phyloP scores from a whole-genome alignment of 192 early-diverging fungal genomes.

The Coemansia sp. region DNA sequence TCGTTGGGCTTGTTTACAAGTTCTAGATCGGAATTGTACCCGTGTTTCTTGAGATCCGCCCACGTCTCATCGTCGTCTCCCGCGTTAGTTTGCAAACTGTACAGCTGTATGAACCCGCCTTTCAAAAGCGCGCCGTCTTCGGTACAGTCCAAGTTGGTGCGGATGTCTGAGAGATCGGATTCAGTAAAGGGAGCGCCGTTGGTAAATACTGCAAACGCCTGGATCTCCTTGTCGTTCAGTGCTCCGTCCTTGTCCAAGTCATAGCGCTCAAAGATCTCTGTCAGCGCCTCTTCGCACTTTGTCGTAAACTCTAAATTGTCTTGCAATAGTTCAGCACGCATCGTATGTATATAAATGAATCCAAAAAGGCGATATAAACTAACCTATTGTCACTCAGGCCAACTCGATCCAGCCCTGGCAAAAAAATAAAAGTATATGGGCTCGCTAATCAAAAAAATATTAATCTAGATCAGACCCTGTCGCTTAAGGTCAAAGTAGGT shows the following conservation, averaged over 20 bases:
- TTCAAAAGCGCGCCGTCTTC: constrained; percentile 61
- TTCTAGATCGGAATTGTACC: constrained; percentile 37
- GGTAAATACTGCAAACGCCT: constrained; percentile 60
- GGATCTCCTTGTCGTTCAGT: constrained; percentile 58
- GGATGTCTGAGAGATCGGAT: constrained; percentile 62
- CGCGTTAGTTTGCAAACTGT: constrained; percentile 67
- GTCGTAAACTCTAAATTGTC: constrained; percentile 58
- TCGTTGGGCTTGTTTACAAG: not conserved
- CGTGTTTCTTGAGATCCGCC: constrained; percentile 70
- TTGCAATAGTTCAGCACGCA: constrained; percentile 42
- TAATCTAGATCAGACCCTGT: constrained; percentile 71
- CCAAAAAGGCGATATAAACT: not conserved
- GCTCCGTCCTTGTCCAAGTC: constrained; percentile 63
- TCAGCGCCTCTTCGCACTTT: constrained; percentile 55
- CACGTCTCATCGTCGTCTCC: constrained; percentile 73
- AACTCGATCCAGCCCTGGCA: not conserved
- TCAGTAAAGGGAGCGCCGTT: constrained; percentile 59
- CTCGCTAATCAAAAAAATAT: constrained; percentile 7
- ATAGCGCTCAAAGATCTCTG: constrained; percentile 66
- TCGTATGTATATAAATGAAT: constrained; percentile 1
- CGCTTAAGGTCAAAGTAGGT: constrained; percentile 83
- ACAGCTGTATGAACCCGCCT: constrained; percentile 81
- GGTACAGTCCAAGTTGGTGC: constrained; percentile 66
- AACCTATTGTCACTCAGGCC: not conserved
- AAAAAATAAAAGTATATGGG: not conserved